Evolutionary conservation across 352 stramenopile genomes (phyloP), one percentile per base, ranked within the genome.

Genomic region (Phytophthora pini): DNA sequence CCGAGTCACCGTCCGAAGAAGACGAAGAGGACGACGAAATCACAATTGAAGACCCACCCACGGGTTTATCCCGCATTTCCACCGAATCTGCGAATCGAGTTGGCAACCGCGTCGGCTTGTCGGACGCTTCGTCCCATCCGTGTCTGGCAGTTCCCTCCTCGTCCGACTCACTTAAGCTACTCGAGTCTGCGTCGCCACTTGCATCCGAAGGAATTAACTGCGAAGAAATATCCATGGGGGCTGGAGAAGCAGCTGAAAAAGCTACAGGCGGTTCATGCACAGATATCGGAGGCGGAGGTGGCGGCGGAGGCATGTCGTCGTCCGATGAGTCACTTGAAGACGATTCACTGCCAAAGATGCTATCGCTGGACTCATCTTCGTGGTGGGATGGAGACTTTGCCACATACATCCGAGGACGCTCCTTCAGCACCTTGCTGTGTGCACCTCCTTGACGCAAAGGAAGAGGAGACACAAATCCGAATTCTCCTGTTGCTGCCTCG

Each of bases 311-410:
- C 39, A 70, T 68, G n/a, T 88, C 79, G 8, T 86, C 75, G 13
- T 80, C 79, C 15, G 72, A 82, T 4, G 66, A 87, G 31, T 74
- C 67, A 29, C 67, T 71, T 5, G 74, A 76, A 7, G 79, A 79
- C 44, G 71, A 92, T 5, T 93, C 85, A 50, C 87, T 94, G 40
- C 84, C 88, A 64, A 94, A 91, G 27, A 96, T 93, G 58, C 84
- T 94, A 72, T 96, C 88, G 43, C 86, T 94, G 2, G 88, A 96
- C 61, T 95, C 88, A 10, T 90, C 83, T 61, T 94, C 85, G 20
- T 92, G 73, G 17, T 84, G 68, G 4, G 82, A 87, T 11, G 73
- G 70, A 10, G 84, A 66, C 46, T 79, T 90, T 10, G 87, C 82
- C 11, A 93, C 84, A 26, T 93, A 94, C 84, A 95, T 94, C 31